Evolutionary conservation across 2,329 filamentous ascomycete genomes (phyloP), one percentile per base, ranked within the genome.

Genomic region (Phyllosticta citrichinensis): DNA sequence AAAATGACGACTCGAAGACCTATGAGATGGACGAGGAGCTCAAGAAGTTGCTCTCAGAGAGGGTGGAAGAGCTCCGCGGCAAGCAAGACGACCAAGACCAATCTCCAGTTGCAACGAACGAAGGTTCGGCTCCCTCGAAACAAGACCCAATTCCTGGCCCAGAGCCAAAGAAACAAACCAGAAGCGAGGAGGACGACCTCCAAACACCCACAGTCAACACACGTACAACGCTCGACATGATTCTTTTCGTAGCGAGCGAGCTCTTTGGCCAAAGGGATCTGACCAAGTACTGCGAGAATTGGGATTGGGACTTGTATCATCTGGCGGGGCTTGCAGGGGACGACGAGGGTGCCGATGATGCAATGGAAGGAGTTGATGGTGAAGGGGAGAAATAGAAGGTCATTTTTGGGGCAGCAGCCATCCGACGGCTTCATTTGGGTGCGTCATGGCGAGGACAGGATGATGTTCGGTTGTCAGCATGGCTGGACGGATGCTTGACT

Each of bases 211-310:
- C 64, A 53, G 50, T 66, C 33, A 74, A 75, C 58, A 75, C 71
- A 1, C 79, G 83, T 27, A 87, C 85, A n/a, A 91, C 91, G 51
- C 79, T 97, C 35, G 92, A 95, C 74, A 96, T 96, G 90, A 89
- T 97, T 58, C 78, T 97, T 66, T 94, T 89, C 0, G 81, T 97
- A 40, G 87, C 88, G 55, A 92, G 91, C 67, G 91, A 96, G 74
- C 85, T 89, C 65, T 97, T 92, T 74, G 91, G 93, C 1, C 93
- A 97, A 75, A 81, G 87, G 65, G 93, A 97, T 73, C 75, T 97
- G 64, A 80, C 97, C 56, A 85, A 88, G 67, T 88, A 87, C 64
- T 83, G 91, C 62, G 83, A 87, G 62, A 62, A 74, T 19, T 84
- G 82, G 68, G 62, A 47, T 8, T 47, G 40, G 40, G 40, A 47